Conservation (phyloP, 2,329 filamentous ascomycete genomes). For the Neodidymelliopsis sp. region DNA sequence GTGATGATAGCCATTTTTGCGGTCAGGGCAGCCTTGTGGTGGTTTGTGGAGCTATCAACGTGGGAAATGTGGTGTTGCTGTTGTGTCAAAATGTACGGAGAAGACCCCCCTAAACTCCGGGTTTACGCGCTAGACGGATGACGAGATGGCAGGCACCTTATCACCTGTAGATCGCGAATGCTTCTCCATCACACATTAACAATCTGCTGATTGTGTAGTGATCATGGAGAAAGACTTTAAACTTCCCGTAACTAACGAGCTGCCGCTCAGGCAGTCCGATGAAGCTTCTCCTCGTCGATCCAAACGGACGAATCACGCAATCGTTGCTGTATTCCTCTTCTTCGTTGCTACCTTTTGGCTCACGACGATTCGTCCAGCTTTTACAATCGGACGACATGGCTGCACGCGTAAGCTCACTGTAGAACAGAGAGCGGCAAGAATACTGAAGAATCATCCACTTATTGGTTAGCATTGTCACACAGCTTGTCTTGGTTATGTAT, state of each 20-base stretch:
- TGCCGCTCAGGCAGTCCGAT: neutral
- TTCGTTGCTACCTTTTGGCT: slow-evolving; percentile 14
- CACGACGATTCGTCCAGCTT: slow-evolving; percentile 6
- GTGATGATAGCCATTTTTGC: slow-evolving; percentile 79
- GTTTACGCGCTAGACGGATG: slow-evolving; percentile 20
- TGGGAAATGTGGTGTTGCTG: slow-evolving; percentile 10
- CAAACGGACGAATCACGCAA: slow-evolving; percentile 8
- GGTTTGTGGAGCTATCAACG: neutral
- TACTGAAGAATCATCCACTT: slow-evolving; percentile 49
- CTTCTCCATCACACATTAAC: neutral
- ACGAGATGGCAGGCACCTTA: slow-evolving; percentile 14
- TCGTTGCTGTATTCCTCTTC: slow-evolving; percentile 19
- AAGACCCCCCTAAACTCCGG: slow-evolving; percentile 16
- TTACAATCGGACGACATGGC: slow-evolving; percentile 5
- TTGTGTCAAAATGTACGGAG: slow-evolving; percentile 15
- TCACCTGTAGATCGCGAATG: neutral
- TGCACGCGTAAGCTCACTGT: slow-evolving; percentile 25
- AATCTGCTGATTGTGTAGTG: neutral
- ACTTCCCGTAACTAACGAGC: slow-evolving; percentile 1
- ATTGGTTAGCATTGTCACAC: slow-evolving; percentile 45
- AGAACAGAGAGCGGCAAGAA: slow-evolving; percentile 44
- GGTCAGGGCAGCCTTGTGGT: neutral
- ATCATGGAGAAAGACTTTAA: slow-evolving; percentile 20
- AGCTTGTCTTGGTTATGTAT: neutral
- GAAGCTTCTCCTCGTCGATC: neutral